Evolutionary conservation across 768 basidiomycete genomes (phyloP).

Genomic region (Pleurotus salmoneostramineus): DNA sequence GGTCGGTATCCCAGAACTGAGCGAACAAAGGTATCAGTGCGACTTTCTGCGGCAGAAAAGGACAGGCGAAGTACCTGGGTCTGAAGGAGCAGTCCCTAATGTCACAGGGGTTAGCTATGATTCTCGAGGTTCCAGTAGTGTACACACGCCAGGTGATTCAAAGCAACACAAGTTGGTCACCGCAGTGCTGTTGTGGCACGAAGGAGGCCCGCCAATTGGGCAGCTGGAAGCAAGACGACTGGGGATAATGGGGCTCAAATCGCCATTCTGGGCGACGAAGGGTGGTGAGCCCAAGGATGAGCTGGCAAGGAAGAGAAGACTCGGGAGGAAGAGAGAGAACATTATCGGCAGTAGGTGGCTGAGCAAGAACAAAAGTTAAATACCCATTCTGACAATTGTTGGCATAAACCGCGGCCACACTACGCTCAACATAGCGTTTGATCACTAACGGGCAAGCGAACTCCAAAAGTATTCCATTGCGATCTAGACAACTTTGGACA

Average conservation of each 20-base stretch:
- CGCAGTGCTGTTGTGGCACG: constrained; percentile 13
- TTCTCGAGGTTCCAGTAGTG: background rate
- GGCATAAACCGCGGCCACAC: too few relatives aligned
- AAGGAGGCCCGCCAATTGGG: constrained; percentile 1
- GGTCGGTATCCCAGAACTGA: constrained; percentile 56
- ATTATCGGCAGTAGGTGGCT: background rate
- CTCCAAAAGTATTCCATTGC: too few relatives aligned
- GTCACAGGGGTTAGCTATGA: background rate
- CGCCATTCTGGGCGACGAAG: background rate
- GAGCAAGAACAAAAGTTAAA: too few relatives aligned
- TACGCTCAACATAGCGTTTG: too few relatives aligned
- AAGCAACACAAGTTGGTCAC: constrained; percentile 14
- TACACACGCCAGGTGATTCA: constrained; percentile 17
- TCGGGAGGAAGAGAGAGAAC: background rate
- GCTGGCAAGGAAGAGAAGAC: background rate
- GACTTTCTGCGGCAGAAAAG: background rate
- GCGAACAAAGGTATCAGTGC: background rate
- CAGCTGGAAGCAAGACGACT: background rate
- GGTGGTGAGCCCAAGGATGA: background rate
- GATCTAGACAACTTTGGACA: too few relatives aligned
- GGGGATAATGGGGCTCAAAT: background rate
- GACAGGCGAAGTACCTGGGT: constrained; percentile 12
- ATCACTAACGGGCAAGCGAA: too few relatives aligned
- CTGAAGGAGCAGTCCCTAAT: constrained; percentile 18
- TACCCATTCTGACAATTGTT: too few relatives aligned